These are phyloP conservation scores for Sorghum bicolor DNA, from an alignment of 176 grass and related monocot species.

Conservation along the genomic window Sorghum_bicolor_NCBIv3 NC_012876.2:17425001-17425500, in stretches of 20 bases:
- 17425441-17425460: no score
- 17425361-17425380: slow-evolving; percentile 11
- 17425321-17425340: slow-evolving; percentile 20
- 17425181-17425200: background rate
- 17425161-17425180: background rate
- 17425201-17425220: background rate
- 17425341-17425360: slow-evolving; percentile 1
- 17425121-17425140: background rate
- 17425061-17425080: background rate
- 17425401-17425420: background rate
- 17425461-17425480: background rate
- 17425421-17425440: background rate
- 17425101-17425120: background rate
- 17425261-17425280: background rate
- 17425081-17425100: background rate
- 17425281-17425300: background rate
- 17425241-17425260: no score
- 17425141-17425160: background rate
- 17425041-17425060: background rate
- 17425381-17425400: background rate
- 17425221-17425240: background rate
- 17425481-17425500: background rate
- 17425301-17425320: background rate
- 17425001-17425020: background rate
- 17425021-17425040: background rate